Evolutionary conservation across 768 basidiomycete species (phyloP), one percentile per base, ranked within the genome.

Genomic region (Leccinum disarticulatum): DNA sequence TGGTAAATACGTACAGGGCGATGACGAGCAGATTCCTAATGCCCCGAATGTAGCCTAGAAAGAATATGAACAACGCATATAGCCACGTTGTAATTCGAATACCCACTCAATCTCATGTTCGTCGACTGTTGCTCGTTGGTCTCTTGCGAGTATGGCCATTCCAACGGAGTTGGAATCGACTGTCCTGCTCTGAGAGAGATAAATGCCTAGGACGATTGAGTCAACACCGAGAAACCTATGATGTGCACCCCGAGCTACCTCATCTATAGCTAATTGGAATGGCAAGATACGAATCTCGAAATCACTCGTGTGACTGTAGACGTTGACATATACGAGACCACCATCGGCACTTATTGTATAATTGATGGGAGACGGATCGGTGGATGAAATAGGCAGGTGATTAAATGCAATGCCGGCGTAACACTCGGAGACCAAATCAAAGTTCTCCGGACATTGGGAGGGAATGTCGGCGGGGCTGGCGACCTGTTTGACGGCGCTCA

Each of bases 191-290:
- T 79, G 11, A 91, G 77, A 61, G 87, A 81, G 30, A 92, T 87
- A 63, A 91, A 83, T 14, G 88, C 87, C 90, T 90, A 50, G 57
- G 31, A 30, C 17, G 19, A 43, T 43, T 4, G 3, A 1, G 35
- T 65, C 30, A 66, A 22, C 15, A 14, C 4, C 30, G 25, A 47
- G 8, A n/a, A 9, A 5, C 3, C 3, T 1, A 41, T n/a, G 31
- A 6, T 0, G 35, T 19, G 27, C 25, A 41, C 15, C 52, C 38
- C 30, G 60, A 41, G 6, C n/a, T 61, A 87, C 89, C 68, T 82
- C 77, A 64, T 93, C 91, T 36, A 93, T 76, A 10, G 89, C 87
- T 81, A 90, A 87, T 62, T 93, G 91, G 22, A 93, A 63, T 1
- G 91, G 91, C 17, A 93, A 68, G 31, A 90, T 78, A 50, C 86